phyloP scores from a whole-genome alignment of 1,284 basidiomycete genomes.

The Cryptococcus sp. region DNA sequence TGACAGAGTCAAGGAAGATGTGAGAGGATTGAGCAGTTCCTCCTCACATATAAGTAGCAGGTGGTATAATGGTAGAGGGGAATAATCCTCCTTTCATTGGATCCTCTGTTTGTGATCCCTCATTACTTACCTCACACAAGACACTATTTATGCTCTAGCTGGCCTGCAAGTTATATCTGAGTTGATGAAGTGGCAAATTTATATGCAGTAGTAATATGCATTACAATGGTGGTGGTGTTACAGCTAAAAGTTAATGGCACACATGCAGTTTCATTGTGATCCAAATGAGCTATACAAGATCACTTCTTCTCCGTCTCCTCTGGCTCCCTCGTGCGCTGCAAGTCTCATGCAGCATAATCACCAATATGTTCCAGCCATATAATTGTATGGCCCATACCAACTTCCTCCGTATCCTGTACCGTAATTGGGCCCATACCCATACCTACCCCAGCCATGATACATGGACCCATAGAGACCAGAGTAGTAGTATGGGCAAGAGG shows the following conservation, averaged over 20 bases:
- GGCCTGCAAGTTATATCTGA: no score
- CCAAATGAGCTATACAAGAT: background rate
- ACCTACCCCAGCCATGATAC: slow-evolving; percentile 27
- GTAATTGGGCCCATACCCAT: slow-evolving; percentile 33
- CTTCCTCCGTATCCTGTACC: slow-evolving; percentile 23
- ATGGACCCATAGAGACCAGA: slow-evolving; percentile 20
- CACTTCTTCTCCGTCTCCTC: background rate
- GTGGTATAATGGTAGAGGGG: no score
- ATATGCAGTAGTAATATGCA: background rate
- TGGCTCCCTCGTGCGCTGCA: background rate
- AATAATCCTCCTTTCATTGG: no score
- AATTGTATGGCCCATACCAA: slow-evolving; percentile 31
- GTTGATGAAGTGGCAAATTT: no score
- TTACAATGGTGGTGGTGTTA: background rate
- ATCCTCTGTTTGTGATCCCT: no score
- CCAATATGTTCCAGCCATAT: slow-evolving; percentile 38
- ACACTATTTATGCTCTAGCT: no score
- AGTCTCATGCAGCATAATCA: background rate
- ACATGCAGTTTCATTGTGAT: background rate
- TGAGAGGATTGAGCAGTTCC: no score
- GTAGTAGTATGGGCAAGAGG: slow-evolving; percentile 25
- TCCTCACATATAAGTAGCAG: no score
- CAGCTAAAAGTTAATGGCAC: background rate
- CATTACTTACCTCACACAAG: no score
- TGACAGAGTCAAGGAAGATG: no score